phyloP scores from a whole-genome alignment of 2,329 filamentous ascomycete genomes.

The Colletotrichum horii region DNA sequence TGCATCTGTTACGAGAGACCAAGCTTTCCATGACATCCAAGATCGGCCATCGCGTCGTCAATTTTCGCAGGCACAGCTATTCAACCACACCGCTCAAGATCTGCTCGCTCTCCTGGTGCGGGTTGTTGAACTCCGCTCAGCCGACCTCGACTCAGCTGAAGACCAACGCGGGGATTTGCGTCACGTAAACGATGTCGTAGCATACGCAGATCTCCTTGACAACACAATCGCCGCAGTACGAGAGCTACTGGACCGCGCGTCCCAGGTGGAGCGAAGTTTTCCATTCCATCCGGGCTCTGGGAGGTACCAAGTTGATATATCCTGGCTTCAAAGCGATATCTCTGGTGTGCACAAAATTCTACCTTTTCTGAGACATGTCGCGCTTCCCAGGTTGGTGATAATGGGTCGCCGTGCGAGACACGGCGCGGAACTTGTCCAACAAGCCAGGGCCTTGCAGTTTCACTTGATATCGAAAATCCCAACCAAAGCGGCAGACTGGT shows the following conservation, averaged over 20 bases:
- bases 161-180: not conserved
- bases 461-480: not conserved
- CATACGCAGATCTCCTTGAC: not conserved
- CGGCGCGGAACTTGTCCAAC: not conserved
- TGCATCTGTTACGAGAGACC: not conserved
- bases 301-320: not conserved
- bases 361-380: not conserved
- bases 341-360: not conserved
- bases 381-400: not conserved
- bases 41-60: not conserved
- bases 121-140: not conserved
- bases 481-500: not conserved
- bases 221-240: not conserved
- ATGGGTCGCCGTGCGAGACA: not conserved
- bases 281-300: not conserved
- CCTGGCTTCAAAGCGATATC: not conserved
- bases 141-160: not conserved
- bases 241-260: not conserved
- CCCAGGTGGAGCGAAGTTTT: not conserved
- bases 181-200: not conserved
- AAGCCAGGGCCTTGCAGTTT: not conserved
- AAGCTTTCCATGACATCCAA: not conserved
- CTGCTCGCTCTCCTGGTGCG: not conserved
- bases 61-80: not conserved
- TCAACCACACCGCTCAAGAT: not conserved